Base-by-base conservation (phyloP, 139 green algal genomes). In the Chlorella vulgaris region DNA sequence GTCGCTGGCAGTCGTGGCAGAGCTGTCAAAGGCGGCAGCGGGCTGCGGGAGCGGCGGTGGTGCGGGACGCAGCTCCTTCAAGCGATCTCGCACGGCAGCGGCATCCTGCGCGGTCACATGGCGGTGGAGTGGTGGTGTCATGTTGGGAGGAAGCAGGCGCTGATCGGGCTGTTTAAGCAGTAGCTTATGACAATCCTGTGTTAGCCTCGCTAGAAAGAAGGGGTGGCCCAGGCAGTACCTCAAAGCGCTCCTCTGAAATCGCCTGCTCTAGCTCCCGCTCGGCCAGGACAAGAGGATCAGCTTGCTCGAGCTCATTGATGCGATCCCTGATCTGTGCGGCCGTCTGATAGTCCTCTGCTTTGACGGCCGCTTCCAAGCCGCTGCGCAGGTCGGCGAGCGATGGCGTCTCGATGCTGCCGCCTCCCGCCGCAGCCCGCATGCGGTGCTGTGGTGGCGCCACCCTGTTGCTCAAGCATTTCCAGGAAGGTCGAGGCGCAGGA, bases 341-440 rank as follows among this genome's bases (percentile, higher is more conserved):
- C 1, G 15, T 31, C 1, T 42, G 47, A 51, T 86, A 86, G 26
- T 86, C 82, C 80, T 86, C 82, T 6, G 55, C 74, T 33, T 69
- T 50, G 5, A 83, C 36, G 13, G 55, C 71, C 69, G 35, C 39
- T 10, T 77, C 18, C n/a, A 86, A 58, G 8, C 24, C 74, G 0
- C 29, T n/a, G 24, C 42, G 67, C 53, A 86, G 55, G 24, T 70
- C 36, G 24, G 42, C 74, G 36, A 81, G 22, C 15, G 74, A 69
- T 1, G 53, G 61, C 38, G 42, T 24, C 26, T 31, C 3, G 39
- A 7, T 26, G 68, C 19, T 40, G 68, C 39, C 40, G 29, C 24
- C 1, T 28, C 40, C 70, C 22, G 53, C 53, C 15, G 33, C 31
- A 4, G 22, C 31, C n/a, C 55, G 53, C 31, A 31, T 24, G 3